These are phyloP conservation scores for Triticum monococcum DNA, from an alignment of 176 grass and related monocot species.

Conservation along the genomic window DNA sequence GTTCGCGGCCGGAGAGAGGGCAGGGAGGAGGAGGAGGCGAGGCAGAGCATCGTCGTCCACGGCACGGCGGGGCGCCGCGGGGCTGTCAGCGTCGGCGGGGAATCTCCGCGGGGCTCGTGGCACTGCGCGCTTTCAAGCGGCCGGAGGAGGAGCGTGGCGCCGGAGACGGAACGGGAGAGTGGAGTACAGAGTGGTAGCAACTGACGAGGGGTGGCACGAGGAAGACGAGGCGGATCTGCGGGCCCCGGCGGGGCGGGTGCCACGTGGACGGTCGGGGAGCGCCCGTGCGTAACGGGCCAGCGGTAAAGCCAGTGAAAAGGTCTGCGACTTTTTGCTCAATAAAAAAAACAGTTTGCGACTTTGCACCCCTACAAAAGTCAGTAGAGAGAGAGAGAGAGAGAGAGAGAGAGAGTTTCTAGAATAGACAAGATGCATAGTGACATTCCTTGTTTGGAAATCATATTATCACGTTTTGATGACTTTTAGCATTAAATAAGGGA, in stretches of 20 bases:
- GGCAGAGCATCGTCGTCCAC: conserved; percentile 34
- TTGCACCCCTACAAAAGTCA: too few relatives aligned
- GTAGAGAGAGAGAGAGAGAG: too few relatives aligned
- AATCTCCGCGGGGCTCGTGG: background rate
- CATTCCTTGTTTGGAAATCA: too few relatives aligned
- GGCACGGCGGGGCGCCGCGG: background rate
- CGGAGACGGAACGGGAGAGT: background rate
- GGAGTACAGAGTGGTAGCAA: background rate
- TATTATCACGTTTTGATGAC: too few relatives aligned
- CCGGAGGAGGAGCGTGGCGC: background rate
- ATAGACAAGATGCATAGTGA: too few relatives aligned
- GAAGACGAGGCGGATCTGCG: background rate
- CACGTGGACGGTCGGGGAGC: conserved; percentile 36
- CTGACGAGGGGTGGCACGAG: background rate
- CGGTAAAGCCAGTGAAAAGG: background rate
- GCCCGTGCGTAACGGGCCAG: background rate
- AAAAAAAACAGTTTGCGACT: too few relatives aligned
- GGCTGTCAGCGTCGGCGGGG: background rate
- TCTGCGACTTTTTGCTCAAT: too few relatives aligned
- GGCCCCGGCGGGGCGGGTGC: background rate
- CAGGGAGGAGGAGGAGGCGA: background rate
- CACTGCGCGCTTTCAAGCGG: conserved; percentile 27
- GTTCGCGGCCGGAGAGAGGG: background rate
- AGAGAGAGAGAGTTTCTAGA: too few relatives aligned
- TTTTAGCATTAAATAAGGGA: too few relatives aligned